Evolutionary conservation across 441 rosid species (phyloP), one percentile per base, ranked within the genome.

Genomic region (Omphalea diandra): DNA sequence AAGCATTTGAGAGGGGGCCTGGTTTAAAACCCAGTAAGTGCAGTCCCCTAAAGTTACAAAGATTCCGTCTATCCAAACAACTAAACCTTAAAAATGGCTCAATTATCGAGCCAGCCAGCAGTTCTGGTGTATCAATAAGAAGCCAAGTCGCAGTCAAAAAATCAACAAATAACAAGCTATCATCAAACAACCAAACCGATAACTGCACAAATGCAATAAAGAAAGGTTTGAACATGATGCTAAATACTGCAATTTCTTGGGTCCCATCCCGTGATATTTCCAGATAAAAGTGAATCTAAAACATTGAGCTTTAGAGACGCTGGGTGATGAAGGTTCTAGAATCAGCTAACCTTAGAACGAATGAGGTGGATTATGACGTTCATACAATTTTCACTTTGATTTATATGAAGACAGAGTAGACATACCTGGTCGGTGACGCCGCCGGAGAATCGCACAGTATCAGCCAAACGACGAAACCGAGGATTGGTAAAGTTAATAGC

Each of bases 381-480:
- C 7, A n/a, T 54, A 4, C 33, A 24, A 36, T 58, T 61, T 7
- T n/a, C n/a, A 17, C 5, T 35, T 47, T 15, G 66, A 70, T 5
- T 20, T 32, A 46, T 41, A 26, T 60, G 33, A 38, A 24, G 0
- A 14, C 64, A 35, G 29, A 15, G 38, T 50, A 41, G 67, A 47
- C 33, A 68, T 79, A 77, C 84, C 84, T 65, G 53, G 69, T 65
- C 75, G 72, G 71, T 70, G 60, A 71, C 14, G 63, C 41, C 15
- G 71, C 61, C 67, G 32, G 59, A 59, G 41, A 33, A 63, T 44
- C 63, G 56, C 24, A 36, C 41, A 61, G 41, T 68, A 67, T 40
- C 63, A 29, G 49, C 32, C 3, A 15, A 6, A 46, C 7, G 26
- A 52, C 31, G 18, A 56, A 67, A 47, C 36, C 74, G 22, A 67